A percentile compares a stretch with the other conserved stretches of the same genome.
phyloP scores from a whole-genome alignment of 345 rosid genomes.

The Hirschfeldia incana region DNA sequence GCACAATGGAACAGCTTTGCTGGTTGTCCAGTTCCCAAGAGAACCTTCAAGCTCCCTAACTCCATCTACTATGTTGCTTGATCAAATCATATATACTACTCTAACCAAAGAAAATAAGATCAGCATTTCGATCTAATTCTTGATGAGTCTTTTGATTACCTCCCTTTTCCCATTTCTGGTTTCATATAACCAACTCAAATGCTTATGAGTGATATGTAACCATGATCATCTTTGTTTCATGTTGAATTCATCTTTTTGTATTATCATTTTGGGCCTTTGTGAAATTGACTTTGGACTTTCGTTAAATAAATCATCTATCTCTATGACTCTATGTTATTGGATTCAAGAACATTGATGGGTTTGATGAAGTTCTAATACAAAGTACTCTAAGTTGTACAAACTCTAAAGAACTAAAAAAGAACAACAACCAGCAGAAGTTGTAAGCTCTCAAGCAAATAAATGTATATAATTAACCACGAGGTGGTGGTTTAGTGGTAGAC shows the following conservation, averaged over 20 bases:
- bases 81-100: slow-evolving; percentile 9
- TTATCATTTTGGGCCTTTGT: slow-evolving; percentile 27
- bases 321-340: background rate
- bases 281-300: slow-evolving; percentile 29
- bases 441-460: slow-evolving; percentile 26
- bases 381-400: slow-evolving; percentile 20
- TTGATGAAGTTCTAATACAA: background rate
- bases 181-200: background rate
- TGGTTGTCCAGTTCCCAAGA: slow-evolving; percentile 67
- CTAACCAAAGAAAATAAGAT: slow-evolving; percentile 26
- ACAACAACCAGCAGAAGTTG: slow-evolving; percentile 3
- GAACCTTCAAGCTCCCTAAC: slow-evolving; percentile 89
- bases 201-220: slow-evolving; percentile 12
- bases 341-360: background rate
- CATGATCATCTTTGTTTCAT: slow-evolving; percentile 24
- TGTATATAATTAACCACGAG: background rate
- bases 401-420: slow-evolving; percentile 1
- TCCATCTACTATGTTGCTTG: slow-evolving; percentile 61
- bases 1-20: slow-evolving; percentile 77
- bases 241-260: slow-evolving; percentile 4
- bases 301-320: background rate
- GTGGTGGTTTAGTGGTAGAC: too few relatives aligned
- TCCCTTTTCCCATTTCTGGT: background rate
- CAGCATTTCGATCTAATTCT: slow-evolving; percentile 27
- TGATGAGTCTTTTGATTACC: slow-evolving; percentile 17